A percentile compares a stretch with the other conserved stretches of the same genome.
phyloP scores from a whole-genome alignment of 1,139 yeast genomes.

The Candida anutae region DNA sequence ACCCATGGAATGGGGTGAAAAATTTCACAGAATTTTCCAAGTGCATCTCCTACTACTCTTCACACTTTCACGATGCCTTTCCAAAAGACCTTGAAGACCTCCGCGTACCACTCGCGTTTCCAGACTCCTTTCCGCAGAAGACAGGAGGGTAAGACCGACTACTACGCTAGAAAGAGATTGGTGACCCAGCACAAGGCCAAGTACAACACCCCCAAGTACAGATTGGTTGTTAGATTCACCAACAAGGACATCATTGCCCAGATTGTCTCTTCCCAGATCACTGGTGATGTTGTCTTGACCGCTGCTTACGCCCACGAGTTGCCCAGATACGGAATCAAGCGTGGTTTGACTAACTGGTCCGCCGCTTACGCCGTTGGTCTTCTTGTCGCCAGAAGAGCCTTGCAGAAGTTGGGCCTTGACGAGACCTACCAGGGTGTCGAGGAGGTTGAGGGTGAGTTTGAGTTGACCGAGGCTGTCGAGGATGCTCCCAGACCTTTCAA shows the following conservation, averaged over 20 bases:
- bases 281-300: slow-evolving; percentile 93
- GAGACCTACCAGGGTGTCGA: slow-evolving; percentile 98
- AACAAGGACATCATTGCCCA: slow-evolving; percentile 99
- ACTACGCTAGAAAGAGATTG: slow-evolving; percentile 99
- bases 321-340: slow-evolving; percentile 95
- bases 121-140: slow-evolving; percentile 99
- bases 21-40: too few species aligned
- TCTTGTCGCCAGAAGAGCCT: slow-evolving; percentile 98
- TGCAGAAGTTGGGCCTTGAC: slow-evolving; percentile 96
- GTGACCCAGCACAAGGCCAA: slow-evolving; percentile 99
- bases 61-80: slow-evolving; percentile 56
- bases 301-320: slow-evolving; percentile 99
- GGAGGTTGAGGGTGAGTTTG: slow-evolving; percentile 99
- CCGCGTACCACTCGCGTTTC: slow-evolving; percentile 99
- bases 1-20: too few species aligned
- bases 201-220: slow-evolving; percentile 99
- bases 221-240: slow-evolving; percentile 99
- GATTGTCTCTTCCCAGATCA: slow-evolving; percentile 91
- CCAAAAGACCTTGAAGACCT: slow-evolving; percentile 63
- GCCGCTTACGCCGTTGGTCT: slow-evolving; percentile 99
- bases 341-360: slow-evolving; percentile 99
- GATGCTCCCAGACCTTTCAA: slow-evolving; percentile 99
- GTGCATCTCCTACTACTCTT: too few species aligned
- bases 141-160: slow-evolving; percentile 99
- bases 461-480: slow-evolving; percentile 98